Evolutionary conservation across 495 filamentous ascomycete genomes (phyloP), one percentile per base, ranked within the genome.

Genomic region (Neurospora pannonica): DNA sequence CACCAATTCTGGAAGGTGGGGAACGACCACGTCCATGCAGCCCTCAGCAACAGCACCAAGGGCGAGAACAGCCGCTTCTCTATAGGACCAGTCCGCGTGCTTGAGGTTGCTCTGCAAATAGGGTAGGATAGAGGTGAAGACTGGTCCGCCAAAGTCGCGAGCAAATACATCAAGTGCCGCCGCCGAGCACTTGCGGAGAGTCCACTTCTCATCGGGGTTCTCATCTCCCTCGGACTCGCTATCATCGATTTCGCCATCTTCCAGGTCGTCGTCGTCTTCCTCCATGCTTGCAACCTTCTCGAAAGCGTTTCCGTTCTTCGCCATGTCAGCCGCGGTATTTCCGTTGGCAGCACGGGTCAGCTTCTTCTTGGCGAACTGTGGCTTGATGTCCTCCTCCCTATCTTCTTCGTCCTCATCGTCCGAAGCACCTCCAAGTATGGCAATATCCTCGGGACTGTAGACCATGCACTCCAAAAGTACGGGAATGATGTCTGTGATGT

Each of bases 331-430:
- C 43, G 83, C 84, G 34, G 89, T 90, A 39, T 82, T 73, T 17
- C 70, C 85, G 72, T 86, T 84, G 15, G 83, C 82, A 71, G 82
- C 85, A 77, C 89, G 86, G 70, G 81, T 84, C 71, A 83, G 77
- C 17, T 83, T 82, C 38, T 92, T 89, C 79, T 94, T 95, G 48
- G 95, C 95, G 81, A 98, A 98, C 71, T 91, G 89, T 4, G 96
- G 96, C 82, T 94, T 97, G 76, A 99, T 92, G 79, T 99, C 96
- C 80, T 98, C 88, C 24, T 89, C 91, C 9, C 91, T 88, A 81
- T 99, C 97, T 38, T 98, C 97, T 74, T 92, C 86, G 34, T 97
- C 95, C 60, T 97, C 97, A 84, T 98, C 95, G 74, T 97, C 93
- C 38, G 90, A 91, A 9, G 92, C 93, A 42, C 89, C 92, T 75